Conservation (phyloP, 2,329 filamentous ascomycete species). For the Colletotrichum salicis region DNA sequence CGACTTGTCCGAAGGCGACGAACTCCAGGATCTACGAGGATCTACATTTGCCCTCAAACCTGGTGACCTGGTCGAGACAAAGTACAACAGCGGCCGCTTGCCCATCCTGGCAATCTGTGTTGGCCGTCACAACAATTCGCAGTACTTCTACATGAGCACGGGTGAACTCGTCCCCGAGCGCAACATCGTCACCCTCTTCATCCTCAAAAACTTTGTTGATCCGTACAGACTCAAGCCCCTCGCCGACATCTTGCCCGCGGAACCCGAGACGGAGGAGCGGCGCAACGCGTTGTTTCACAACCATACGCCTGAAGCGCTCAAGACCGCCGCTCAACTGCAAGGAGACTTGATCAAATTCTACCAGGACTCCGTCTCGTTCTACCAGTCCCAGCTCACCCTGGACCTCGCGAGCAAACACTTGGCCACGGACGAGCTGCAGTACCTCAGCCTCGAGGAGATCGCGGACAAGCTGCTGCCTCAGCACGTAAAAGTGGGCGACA, state of each 20-base stretch:
- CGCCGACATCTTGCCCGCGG: slow-evolving; percentile 35
- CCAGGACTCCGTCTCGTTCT: slow-evolving; percentile 53
- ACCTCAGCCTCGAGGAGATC: slow-evolving; percentile 63
- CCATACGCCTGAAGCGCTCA: slow-evolving; percentile 15
- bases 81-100: slow-evolving; percentile 52
- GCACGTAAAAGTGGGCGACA: slow-evolving; percentile 46
- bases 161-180: slow-evolving; percentile 60
- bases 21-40: slow-evolving; percentile 48
- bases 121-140: slow-evolving; percentile 59
- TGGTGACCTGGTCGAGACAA: slow-evolving; percentile 64
- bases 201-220: slow-evolving; percentile 58
- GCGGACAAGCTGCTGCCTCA: slow-evolving; percentile 55
- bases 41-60: slow-evolving; percentile 46
- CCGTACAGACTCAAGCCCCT: slow-evolving; percentile 53
- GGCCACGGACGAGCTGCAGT: slow-evolving; percentile 49
- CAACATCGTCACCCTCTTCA: slow-evolving; percentile 58
- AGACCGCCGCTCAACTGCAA: slow-evolving; percentile 49
- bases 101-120: slow-evolving; percentile 64
- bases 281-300: slow-evolving; percentile 33
- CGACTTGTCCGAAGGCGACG: slow-evolving; percentile 49
- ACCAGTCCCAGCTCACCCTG: slow-evolving; percentile 59
- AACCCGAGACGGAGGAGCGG: slow-evolving; percentile 20
- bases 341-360: slow-evolving; percentile 60
- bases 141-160: slow-evolving; percentile 65
- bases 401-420: slow-evolving; percentile 57